Evolutionary conservation across 352 stramenopile species (phyloP), one percentile per base, ranked within the genome.

Genomic region (Pythium apleroticum): DNA sequence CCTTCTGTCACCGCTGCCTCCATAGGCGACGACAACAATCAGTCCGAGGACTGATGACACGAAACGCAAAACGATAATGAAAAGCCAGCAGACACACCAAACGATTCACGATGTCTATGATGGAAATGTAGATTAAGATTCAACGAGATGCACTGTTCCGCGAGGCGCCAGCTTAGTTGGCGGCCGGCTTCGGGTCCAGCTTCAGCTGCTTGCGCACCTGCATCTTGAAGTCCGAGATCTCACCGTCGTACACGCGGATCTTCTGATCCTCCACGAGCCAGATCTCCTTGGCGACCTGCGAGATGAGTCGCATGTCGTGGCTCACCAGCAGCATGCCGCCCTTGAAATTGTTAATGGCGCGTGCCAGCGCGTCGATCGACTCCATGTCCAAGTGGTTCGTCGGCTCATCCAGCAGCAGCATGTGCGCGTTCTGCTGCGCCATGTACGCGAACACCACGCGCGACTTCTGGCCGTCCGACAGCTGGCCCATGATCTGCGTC

Each of bases 221-320:
- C 80, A 96, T 93, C 81, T 99, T 99, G 77, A 99, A 99, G 72
- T 99, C 93, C 64, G 91, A 90, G 71, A 99, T 99, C 76, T 99
- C 97, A 48, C 97, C 97, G 48, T 98, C 81, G 81, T 99, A 99
- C 50, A 95, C 92, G 10, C 79, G 86, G 57, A 99, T 97, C 57
- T 89, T 91, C 65, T 98, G 96, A 71, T 99, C 85, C 68, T 99
- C 97, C 66, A 98, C 97, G 55, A 99, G 88, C 87, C 97, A 99
- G 77, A 99, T 99, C 77, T 99, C 96, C 71, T 99, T 95, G 56
- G 97, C 97, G 55, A 99, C 98, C 75, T 99, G 95, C 60, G 90
- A 97, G 72, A 99, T 98, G 55, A 99, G 83, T 55, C 97, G 89
- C 96, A 99, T 98, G 89, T 99, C 97, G 89, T 99, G 97, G 60